These are phyloP conservation scores for Pseudohalonectria lignicola DNA, from an alignment of 2,329 filamentous ascomycete genomes.

Conservation along the genomic window DNA sequence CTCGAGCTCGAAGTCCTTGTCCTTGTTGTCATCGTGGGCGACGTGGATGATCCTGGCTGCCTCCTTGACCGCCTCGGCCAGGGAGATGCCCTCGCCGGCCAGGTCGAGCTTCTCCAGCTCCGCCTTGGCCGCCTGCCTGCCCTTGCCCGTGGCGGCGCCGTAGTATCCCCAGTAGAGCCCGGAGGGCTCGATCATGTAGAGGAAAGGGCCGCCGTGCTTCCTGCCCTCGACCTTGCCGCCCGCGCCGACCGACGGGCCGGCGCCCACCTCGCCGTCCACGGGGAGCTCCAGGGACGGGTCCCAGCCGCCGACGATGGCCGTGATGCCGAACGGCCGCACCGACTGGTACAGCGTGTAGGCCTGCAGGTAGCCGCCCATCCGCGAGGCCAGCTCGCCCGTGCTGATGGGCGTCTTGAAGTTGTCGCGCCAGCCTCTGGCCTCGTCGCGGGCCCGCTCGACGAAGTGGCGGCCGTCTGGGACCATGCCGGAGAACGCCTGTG, in stretches of 20 bases:
- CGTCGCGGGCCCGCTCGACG: conserved; percentile 84
- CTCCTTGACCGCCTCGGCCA: conserved; percentile 88
- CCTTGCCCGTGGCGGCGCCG: conserved; percentile 93
- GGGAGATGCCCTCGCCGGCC: conserved; percentile 59
- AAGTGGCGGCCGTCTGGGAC: conserved; percentile 94
- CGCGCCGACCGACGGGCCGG: conserved; percentile 64
- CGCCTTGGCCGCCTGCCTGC: conserved; percentile 90
- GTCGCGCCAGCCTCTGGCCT: conserved; percentile 82
- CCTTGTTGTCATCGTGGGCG: conserved; percentile 97
- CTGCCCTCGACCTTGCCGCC: conserved; percentile 70
- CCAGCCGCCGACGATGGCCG: conserved; percentile 86
- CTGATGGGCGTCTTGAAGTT: conserved; percentile 94
- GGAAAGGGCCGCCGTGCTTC: conserved; percentile 76
- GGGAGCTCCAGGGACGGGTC: conserved; percentile 77
- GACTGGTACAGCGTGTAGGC: conserved; percentile 96
- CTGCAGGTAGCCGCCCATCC: conserved; percentile 93
- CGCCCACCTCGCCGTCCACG: conserved; percentile 85
- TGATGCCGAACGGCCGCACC: conserved; percentile 93
- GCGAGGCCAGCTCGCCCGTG: conserved; percentile 74
- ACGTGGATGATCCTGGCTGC: conserved; percentile 95
- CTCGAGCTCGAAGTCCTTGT: conserved; percentile 98
- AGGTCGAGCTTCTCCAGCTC: conserved; percentile 97
- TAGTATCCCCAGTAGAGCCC: conserved; percentile 99
- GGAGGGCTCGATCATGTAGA: conserved; percentile 99
- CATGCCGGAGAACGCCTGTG: conserved; percentile 83